These are phyloP conservation scores for Populus hybrid DNA, from an alignment of 441 rosid genomes.

Conservation along the genomic window DNA sequence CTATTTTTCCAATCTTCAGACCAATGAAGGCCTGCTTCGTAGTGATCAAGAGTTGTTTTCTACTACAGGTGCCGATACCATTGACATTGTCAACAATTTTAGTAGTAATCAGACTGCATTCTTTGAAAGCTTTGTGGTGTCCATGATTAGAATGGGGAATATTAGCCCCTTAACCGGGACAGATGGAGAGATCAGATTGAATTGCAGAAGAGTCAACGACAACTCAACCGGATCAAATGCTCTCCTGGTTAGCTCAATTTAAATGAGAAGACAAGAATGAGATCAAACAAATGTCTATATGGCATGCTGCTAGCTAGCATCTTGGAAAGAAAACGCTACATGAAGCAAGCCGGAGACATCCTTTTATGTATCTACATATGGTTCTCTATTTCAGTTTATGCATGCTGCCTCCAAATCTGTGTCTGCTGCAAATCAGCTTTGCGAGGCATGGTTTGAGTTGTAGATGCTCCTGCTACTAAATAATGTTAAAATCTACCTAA, in stretches of 20 bases:
- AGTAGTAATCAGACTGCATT: constrained; percentile 30
- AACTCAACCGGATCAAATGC: background rate
- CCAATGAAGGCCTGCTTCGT: constrained; percentile 38
- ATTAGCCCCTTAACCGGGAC: constrained; percentile 38
- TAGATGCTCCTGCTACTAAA: background rate
- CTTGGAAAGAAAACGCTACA: background rate
- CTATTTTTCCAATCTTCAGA: constrained; percentile 49
- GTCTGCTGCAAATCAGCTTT: background rate
- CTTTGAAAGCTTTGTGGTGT: constrained; percentile 40
- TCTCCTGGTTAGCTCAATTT: constrained; percentile 4
- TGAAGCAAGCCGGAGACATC: background rate
- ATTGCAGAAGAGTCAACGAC: constrained; percentile 42
- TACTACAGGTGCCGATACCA: constrained; percentile 34
- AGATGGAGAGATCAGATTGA: constrained; percentile 46
- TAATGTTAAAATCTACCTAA: background rate
- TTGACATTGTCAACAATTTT: constrained; percentile 35
- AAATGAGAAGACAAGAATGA: too few species aligned
- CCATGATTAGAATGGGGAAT: constrained; percentile 61
- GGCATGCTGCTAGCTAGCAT: background rate
- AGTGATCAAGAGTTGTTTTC: constrained; percentile 45
- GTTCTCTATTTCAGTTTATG: background rate
- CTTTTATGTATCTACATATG: background rate
- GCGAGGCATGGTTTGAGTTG: background rate
- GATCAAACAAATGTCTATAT: too few species aligned
- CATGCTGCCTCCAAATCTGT: background rate